Percentiles rank a stretch among this genome's conserved stretches.
Conservation (phyloP, 768 basidiomycete genomes). For the Saitozyma podzolica region DNA sequence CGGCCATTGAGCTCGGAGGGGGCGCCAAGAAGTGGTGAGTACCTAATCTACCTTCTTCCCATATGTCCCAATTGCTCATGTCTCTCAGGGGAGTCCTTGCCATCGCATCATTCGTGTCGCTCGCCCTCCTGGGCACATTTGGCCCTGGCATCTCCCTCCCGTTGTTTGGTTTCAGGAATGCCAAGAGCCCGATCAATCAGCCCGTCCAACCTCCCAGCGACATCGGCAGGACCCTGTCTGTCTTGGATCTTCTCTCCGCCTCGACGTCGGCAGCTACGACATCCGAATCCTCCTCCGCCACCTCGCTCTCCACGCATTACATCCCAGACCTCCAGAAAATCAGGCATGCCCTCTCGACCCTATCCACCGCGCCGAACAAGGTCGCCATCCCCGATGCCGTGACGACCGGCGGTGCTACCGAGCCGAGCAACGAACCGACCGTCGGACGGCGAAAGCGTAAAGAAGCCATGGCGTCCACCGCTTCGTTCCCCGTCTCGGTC, state of each 20-base stretch:
- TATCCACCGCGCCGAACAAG: constrained; percentile 3
- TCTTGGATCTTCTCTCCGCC: neutral
- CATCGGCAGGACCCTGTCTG: too few species aligned
- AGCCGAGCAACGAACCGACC: neutral
- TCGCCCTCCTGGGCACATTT: constrained; percentile 14
- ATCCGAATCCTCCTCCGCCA: neutral
- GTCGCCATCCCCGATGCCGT: too few species aligned
- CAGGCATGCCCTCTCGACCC: constrained; percentile 10
- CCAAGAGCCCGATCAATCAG: too few species aligned
- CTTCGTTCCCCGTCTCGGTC: constrained; percentile 2
- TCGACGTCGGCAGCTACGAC: neutral
- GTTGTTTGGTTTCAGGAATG: too few species aligned
- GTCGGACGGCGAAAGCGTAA: neutral
- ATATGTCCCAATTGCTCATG: neutral
- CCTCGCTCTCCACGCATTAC: constrained; percentile 10
- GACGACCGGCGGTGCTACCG: too few species aligned
- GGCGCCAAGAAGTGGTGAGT: constrained; percentile 9
- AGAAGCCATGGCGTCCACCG: neutral
- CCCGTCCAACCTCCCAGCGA: too few species aligned
- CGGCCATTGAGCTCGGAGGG: neutral
- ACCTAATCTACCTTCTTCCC: too few species aligned
- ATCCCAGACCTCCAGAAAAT: constrained; percentile 18
- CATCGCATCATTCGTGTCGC: constrained; percentile 15
- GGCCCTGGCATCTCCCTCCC: constrained; percentile 1
- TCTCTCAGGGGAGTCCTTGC: constrained; percentile 12